Base-by-base conservation (phyloP, 164 flowering plant species). In the Chimonanthus salicifolius region DNA sequence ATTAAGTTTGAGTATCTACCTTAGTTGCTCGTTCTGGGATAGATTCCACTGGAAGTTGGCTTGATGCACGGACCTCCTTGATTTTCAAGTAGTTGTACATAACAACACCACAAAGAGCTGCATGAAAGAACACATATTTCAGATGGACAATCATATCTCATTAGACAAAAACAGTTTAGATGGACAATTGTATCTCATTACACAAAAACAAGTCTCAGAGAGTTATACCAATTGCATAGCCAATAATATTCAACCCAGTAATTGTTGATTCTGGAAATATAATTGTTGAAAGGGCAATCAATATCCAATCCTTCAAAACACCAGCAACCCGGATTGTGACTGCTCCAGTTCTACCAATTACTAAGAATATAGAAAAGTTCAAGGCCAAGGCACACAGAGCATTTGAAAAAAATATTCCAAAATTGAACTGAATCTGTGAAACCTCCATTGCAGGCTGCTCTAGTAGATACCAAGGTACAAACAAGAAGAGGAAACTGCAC, bases 301-400 rank as follows among this genome's bases (percentile, higher is more conserved):
- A 83, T 78, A 95, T 91, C 99, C 99, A 93, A 75, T 95, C 99
- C 81, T 95, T 95, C 64, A 95, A 74, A 77, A 95, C 99, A 72
- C 99, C 99, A 78, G 99, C 99, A 73, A 95, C 97, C 62, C 99
- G 86, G 75, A 92, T 85, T 71, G 99, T 95, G 65, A 95, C 96
- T 50, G 99, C 99, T 72, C 97, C 93, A 71, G 99, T 92, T 90
- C 98, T 88, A 75, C 99, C 99, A 83, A 95, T 88, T 46, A 88
- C 98, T 74, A 91, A 82, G 86, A 94, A 92, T 74, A 91, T 94
- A 49, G 98, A 92, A 85, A 94, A 87, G 82, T 94, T 94, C 87
- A 94, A 86, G 73, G 97, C 97, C 71, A 94, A 76, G 65, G 98
- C 98, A 75, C 92, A 91, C 7, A 92, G 80, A 46, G 97, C 98